Evolutionary conservation across 129 eudicot species (phyloP), one percentile per base, ranked within the genome.

Genomic region (Pseudognaphalium luteoalbum): DNA sequence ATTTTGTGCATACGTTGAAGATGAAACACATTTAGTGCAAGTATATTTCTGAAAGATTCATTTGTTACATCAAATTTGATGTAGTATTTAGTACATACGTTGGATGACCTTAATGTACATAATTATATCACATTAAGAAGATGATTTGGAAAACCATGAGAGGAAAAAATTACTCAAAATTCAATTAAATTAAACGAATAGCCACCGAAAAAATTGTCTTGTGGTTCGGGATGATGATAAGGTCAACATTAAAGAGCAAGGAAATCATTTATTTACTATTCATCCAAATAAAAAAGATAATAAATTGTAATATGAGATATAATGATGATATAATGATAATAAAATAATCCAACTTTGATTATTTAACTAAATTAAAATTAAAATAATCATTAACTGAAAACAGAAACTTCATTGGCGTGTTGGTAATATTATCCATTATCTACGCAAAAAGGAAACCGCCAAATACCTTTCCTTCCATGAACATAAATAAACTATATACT

Each of bases 321-420:
- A 5, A 35, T 34, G 5, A 34, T 34, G 5, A 41, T 7, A 41
- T 41, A 41, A 41, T 1, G 9, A 7, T 10, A 47, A 14, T 3
- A 47, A 47, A 44, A 44, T 44, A 44, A 0, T 44, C 52, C 52
- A 44, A 44, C 52, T 44, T 44, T 44, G 12, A 44, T 44, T 44
- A 14, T 44, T 12, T 3, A 44, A 44, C 5, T 7, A 10, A 42
- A 4, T 1, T 44, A 42, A 10, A 42, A 42, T 11, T 42, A 42
- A 42, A 42, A 44, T 44, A 44, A 44, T 56, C 11, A 7, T 29
- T 59, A 78, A 78, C 76, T 4, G 71, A 70, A 70, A 78, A 78
- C 71, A 12, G 71, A 78, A 78, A 78, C 70, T 42, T 70, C 17
- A 21, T n/a, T 78, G 76, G 81, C 81, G 81, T 78, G 81, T 78